phyloP scores from a whole-genome alignment of 139 green algal species.

The Edaphochlamys debaryana region DNA sequence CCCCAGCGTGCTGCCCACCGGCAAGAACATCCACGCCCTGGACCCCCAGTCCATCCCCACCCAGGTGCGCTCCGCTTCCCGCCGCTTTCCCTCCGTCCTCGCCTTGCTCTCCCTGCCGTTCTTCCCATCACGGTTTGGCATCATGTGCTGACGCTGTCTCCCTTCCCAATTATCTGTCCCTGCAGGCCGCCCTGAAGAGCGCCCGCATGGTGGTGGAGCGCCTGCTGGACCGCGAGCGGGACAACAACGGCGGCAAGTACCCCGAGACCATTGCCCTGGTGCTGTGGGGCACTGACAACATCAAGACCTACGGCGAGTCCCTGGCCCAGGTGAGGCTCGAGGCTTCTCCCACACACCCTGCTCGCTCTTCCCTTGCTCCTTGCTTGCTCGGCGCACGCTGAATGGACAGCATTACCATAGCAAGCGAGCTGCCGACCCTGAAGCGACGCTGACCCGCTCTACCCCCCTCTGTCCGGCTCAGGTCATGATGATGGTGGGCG shows the following conservation, averaged over 20 bases:
- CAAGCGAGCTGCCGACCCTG: too few species aligned
- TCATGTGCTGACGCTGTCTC: too few species aligned
- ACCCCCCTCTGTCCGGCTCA: constrained; percentile 56
- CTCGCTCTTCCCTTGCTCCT: too few species aligned
- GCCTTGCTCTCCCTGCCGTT: not conserved
- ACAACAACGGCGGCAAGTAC: constrained; percentile 92
- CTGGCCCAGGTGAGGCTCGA: constrained; percentile 92
- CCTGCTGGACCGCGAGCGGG: constrained; percentile 91
- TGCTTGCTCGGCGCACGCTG: too few species aligned
- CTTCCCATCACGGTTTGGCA: too few species aligned
- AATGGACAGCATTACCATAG: too few species aligned
- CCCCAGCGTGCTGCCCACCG: constrained; percentile 96
- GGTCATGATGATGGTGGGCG: constrained; percentile 96
- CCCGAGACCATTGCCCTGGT: constrained; percentile 98
- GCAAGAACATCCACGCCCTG: constrained; percentile 99
- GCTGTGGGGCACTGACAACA: constrained; percentile 99
- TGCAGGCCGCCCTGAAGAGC: constrained; percentile 84
- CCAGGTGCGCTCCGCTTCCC: constrained; percentile 20
- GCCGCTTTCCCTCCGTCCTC: not conserved
- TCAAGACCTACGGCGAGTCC: constrained; percentile 99
- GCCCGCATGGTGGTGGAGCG: constrained; percentile 92
- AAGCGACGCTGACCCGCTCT: too few species aligned
- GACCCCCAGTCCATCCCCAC: constrained; percentile 98
- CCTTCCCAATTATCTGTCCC: constrained; percentile 41
- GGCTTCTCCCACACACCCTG: too few species aligned